These are phyloP conservation scores for Marasmius oreades DNA, from an alignment of 1,284 basidiomycete genomes.

Conservation along the genomic window DNA sequence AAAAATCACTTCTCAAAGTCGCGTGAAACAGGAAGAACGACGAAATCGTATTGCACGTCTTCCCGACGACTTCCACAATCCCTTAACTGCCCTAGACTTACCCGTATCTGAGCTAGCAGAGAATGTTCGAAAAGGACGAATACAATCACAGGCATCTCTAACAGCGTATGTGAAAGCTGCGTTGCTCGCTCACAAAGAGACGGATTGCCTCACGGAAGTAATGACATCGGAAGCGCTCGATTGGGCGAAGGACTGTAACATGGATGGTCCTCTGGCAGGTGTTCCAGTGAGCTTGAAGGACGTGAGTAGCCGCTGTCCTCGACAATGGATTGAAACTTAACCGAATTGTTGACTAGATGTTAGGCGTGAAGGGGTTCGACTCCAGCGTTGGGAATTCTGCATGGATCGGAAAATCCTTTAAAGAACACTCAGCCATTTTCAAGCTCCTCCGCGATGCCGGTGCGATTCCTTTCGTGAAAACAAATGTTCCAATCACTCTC, in stretches of 20 bases:
- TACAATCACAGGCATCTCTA: constrained; percentile 39
- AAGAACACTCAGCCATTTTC: constrained; percentile 48
- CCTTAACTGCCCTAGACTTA: constrained; percentile 39
- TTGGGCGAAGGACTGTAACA: constrained; percentile 41
- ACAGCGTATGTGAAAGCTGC: constrained; percentile 49
- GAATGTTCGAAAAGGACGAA: constrained; percentile 35
- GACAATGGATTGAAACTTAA: no score
- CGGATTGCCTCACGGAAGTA: constrained; percentile 58
- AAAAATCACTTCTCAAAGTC: constrained; percentile 16
- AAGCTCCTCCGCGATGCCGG: constrained; percentile 63
- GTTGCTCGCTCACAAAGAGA: constrained; percentile 46
- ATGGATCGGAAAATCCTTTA: constrained; percentile 41
- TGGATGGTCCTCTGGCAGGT: constrained; percentile 42
- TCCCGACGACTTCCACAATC: constrained; percentile 34
- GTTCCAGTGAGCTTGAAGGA: constrained; percentile 49
- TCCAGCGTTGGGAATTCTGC: constrained; percentile 60
- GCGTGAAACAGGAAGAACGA: constrained; percentile 44
- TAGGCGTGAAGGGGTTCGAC: constrained; percentile 53
- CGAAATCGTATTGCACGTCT: constrained; percentile 37
- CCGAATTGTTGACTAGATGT: no score
- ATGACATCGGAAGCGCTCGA: constrained; percentile 42
- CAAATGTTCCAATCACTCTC: constrained; percentile 69
- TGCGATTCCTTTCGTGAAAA: constrained; percentile 77
- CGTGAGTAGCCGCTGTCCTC: no score
- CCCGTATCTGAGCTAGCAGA: constrained; percentile 37